phyloP scores from a whole-genome alignment of 495 filamentous ascomycete species.

The Aspergillus steynii region DNA sequence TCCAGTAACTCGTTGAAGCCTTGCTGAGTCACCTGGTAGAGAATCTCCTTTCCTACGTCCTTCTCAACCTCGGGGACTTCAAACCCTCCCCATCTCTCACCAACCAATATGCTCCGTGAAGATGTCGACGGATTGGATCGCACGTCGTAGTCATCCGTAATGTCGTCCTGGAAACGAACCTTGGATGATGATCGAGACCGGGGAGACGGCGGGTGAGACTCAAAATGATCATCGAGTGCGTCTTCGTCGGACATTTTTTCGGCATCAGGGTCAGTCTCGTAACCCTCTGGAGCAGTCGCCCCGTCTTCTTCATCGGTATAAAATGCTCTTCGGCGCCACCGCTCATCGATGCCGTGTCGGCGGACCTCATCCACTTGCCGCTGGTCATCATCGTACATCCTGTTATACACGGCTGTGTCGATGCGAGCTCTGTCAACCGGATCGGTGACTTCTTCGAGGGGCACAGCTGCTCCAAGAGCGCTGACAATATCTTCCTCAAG shows the following conservation, averaged over 20 bases:
- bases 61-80: conserved; percentile 78
- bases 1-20: conserved; percentile 92
- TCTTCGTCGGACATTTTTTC: conserved; percentile 36
- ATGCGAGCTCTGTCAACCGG: conserved; percentile 43
- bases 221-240: conserved; percentile 38
- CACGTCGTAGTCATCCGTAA: conserved; percentile 64
- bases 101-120: conserved; percentile 69
- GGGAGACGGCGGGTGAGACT: conserved; percentile 53
- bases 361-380: conserved; percentile 40
- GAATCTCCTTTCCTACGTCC: conserved; percentile 82
- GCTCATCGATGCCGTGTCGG: conserved; percentile 62
- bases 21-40: conserved; percentile 88
- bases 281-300: conserved; percentile 60
- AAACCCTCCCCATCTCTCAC: conserved; percentile 79
- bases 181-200: conserved; percentile 84
- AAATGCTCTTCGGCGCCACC: conserved; percentile 72
- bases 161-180: conserved; percentile 78
- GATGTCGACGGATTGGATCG: conserved; percentile 79
- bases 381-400: conserved; percentile 44
- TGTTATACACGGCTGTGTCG: conserved; percentile 38
- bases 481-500: conserved; percentile 42
- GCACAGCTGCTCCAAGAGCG: conserved; percentile 38
- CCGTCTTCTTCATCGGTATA: conserved; percentile 83
- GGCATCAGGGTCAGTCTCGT: conserved; percentile 63
- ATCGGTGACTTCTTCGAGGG: conserved; percentile 42